Evolutionary conservation across 192 early-diverging fungal species (phyloP).

Genomic region (Coemansia sp.): DNA sequence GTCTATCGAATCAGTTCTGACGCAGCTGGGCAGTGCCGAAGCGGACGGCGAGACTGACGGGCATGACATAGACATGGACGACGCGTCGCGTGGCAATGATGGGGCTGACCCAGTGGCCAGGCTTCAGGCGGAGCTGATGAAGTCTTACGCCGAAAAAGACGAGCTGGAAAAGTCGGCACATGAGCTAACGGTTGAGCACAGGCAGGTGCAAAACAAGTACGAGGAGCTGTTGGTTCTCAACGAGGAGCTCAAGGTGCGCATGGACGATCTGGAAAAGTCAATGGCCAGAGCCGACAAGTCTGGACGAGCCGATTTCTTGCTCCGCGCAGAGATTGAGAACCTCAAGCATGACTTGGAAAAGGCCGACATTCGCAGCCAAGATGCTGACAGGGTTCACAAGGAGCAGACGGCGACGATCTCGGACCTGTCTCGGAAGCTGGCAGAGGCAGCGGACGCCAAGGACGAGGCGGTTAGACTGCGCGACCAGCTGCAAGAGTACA

Average conservation of each 20-base stretch:
- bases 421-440: slow-evolving; percentile 64
- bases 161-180: slow-evolving; percentile 57
- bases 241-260: slow-evolving; percentile 65
- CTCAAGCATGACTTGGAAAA: slow-evolving; percentile 80
- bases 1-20: slow-evolving; percentile 68
- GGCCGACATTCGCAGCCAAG: slow-evolving; percentile 73
- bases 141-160: slow-evolving; percentile 58
- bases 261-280: slow-evolving; percentile 77
- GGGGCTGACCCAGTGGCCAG: slow-evolving; percentile 39
- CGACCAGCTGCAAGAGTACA: slow-evolving; percentile 91
- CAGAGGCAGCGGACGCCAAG: slow-evolving; percentile 60
- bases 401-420: slow-evolving; percentile 62
- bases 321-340: slow-evolving; percentile 82
- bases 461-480: slow-evolving; percentile 72
- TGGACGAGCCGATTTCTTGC: slow-evolving; percentile 80
- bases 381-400: slow-evolving; percentile 61
- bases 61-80: slow-evolving; percentile 41
- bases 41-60: slow-evolving; percentile 33
- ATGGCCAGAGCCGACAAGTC: slow-evolving; percentile 69
- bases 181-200: slow-evolving; percentile 55
- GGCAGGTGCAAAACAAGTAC: slow-evolving; percentile 47
- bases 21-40: slow-evolving; percentile 45
- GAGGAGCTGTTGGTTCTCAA: slow-evolving; percentile 74
- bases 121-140: slow-evolving; percentile 54
- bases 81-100: slow-evolving; percentile 22